Evolutionary conservation across 495 filamentous ascomycete species (phyloP).

Genomic region (Trichoderma reesei): DNA sequence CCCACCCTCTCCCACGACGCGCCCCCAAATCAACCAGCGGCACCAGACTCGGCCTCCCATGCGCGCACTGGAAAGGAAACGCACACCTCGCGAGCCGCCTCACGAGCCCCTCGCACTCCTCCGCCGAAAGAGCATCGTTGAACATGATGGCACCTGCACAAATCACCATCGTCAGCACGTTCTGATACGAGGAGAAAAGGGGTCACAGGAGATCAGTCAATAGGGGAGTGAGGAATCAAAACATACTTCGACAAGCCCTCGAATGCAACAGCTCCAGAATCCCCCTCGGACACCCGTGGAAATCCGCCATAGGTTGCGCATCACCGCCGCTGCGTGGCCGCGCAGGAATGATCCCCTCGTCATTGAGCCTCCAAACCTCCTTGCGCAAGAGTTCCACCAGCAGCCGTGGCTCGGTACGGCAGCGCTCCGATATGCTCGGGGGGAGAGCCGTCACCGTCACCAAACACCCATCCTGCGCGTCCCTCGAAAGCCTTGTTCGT

Average conservation of each 20-base stretch:
- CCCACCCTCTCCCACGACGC: background rate
- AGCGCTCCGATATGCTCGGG: constrained; percentile 62
- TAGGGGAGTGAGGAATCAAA: background rate
- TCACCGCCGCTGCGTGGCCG: background rate
- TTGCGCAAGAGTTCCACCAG: constrained; percentile 60
- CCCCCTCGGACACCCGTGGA: constrained; percentile 59
- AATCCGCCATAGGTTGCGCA: constrained; percentile 31
- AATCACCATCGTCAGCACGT: background rate
- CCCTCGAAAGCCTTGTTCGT: background rate
- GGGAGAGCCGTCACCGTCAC: constrained; percentile 54
- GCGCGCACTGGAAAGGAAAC: constrained; percentile 91
- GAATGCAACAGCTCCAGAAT: constrained; percentile 87
- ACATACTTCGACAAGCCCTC: constrained; percentile 67
- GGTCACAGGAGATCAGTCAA: constrained; percentile 9
- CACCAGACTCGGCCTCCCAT: constrained; percentile 71
- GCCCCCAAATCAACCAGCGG: constrained; percentile 53
- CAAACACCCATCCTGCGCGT: constrained; percentile 11
- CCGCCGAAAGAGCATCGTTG: constrained; percentile 61
- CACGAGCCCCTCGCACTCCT: constrained; percentile 60
- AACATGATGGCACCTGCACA: constrained; percentile 81
- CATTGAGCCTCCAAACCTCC: constrained; percentile 54
- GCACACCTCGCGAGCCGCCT: constrained; percentile 51
- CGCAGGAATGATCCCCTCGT: constrained; percentile 11
- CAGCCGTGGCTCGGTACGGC: constrained; percentile 57
- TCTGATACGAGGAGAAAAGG: background rate